These are phyloP conservation scores for Cytospora piceae DNA, from an alignment of 2,329 filamentous ascomycete species.

Conservation along the genomic window DNA sequence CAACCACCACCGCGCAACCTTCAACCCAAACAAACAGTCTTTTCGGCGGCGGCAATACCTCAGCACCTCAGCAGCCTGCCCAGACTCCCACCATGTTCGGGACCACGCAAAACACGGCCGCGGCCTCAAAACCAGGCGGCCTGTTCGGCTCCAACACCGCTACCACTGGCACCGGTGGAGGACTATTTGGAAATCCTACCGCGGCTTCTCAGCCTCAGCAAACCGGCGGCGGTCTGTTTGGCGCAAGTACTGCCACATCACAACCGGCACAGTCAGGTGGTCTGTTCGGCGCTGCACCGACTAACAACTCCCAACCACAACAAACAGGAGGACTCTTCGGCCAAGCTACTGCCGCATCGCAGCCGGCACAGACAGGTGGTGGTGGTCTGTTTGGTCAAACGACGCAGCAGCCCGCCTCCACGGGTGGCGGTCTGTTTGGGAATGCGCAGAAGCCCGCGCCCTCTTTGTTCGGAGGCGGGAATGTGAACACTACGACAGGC, in stretches of 20 bases:
- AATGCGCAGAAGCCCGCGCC: conserved; percentile 31
- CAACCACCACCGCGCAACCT: conserved; percentile 26
- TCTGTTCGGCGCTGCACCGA: conserved; percentile 30
- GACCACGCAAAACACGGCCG: conserved; percentile 32
- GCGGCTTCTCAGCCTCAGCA: conserved; percentile 31
- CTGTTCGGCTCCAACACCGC: conserved; percentile 33
- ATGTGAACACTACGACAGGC: conserved; percentile 34
- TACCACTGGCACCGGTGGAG: conserved; percentile 25
- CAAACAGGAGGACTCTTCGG: conserved; percentile 31
- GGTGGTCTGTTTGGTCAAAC: conserved; percentile 40
- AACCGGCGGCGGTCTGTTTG: conserved; percentile 41
- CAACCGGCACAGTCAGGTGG: conserved; percentile 33
- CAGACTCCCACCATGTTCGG: conserved; percentile 39
- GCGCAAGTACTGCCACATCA: conserved; percentile 32
- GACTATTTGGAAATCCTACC: conserved; percentile 25
- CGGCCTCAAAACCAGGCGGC: conserved; percentile 31
- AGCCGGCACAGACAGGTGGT: conserved; percentile 33
- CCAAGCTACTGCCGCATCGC: conserved; percentile 25
- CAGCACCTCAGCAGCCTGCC: conserved; percentile 24
- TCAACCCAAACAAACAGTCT: conserved; percentile 41
- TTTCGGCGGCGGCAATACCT: conserved; percentile 37
- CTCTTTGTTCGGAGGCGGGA: conserved; percentile 30
- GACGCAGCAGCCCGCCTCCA: conserved; percentile 31
- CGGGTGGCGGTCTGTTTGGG: conserved; percentile 43
- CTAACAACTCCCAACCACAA: conserved; percentile 27